phyloP scores from a whole-genome alignment of 1,284 basidiomycete genomes.

The Wolfiporia cocos region DNA sequence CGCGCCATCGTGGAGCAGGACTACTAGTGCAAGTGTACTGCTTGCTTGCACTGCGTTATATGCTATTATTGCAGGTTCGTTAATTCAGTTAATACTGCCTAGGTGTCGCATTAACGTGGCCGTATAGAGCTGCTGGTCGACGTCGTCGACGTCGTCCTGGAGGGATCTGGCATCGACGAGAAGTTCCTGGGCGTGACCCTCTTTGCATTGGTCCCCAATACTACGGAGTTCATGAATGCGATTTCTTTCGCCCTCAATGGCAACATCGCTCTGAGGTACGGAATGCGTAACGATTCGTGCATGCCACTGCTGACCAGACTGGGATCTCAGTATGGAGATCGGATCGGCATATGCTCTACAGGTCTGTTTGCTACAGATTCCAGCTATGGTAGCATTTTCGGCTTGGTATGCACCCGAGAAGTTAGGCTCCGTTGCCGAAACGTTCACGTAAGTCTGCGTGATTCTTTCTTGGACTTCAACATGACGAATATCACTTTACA shows the following conservation, averaged over 20 bases:
- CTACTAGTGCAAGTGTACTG: constrained; percentile 81
- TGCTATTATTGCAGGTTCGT: constrained; percentile 90
- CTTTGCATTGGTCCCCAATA: constrained; percentile 97
- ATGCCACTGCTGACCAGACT: not conserved
- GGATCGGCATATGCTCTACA: constrained; percentile 98
- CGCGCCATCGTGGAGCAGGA: constrained; percentile 91
- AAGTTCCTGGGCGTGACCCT: constrained; percentile 97
- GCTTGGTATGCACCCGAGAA: constrained; percentile 85
- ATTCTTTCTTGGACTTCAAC: not conserved
- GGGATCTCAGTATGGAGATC: constrained; percentile 88
- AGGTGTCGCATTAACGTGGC: not conserved
- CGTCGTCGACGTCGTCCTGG: constrained; percentile 91
- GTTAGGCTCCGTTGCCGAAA: constrained; percentile 79
- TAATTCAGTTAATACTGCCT: not conserved
- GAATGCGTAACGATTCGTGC: constrained; percentile 3
- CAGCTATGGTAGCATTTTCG: constrained; percentile 98
- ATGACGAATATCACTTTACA: constrained; percentile 26
- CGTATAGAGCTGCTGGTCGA: constrained; percentile 83
- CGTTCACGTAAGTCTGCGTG: constrained; percentile 73
- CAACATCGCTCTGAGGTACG: constrained; percentile 93
- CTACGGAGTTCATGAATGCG: constrained; percentile 99
- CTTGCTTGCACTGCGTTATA: constrained; percentile 90
- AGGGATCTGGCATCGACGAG: constrained; percentile 93
- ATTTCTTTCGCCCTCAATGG: constrained; percentile 98
- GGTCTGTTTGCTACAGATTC: constrained; percentile 96